Evolutionary conservation across 2,329 filamentous ascomycete genomes (phyloP), one percentile per base, ranked within the genome.

Genomic region (Aspergillus unguis): DNA sequence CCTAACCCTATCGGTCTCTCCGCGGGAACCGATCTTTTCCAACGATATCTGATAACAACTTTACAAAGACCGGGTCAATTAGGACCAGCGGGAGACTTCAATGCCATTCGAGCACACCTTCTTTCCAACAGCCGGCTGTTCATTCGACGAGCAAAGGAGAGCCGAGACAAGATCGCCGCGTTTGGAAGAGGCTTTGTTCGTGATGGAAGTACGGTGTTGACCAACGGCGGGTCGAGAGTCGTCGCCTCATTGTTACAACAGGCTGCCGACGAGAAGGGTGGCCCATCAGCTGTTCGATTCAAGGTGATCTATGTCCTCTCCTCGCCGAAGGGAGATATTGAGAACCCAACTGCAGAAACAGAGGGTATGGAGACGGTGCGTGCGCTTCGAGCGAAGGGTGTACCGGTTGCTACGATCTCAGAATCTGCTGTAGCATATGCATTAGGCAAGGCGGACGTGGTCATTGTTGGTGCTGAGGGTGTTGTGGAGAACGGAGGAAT

Each of bases 401-500:
- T 97, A 3, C 86, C 88, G 0, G 92, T 97, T 3, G 88, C 92
- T 10, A 88, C 86, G 1, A 90, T 97, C 40, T 81, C 84, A 3
- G 84, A 88, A 49, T 84, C 85, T 4, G 87, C 87, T 3, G 84
- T 90, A 6, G 90, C 89, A 32, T 92, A 95, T 68, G 85, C 87
- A 38, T 82, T 97, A 71, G 80, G 82, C 11, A 85, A 84, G 67
- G 86, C 94, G 10, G 84, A 90, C 48, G 82, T 82, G 68, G 79
- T 84, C 17, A 83, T 86, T 58, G 81, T 85, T 1, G 84, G 84
- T 41, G 75, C 84, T 1, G 92, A 97, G 71, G 92, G 91, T 37
- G 90, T 97, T 11, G 90, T 95, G 23, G 90, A 95, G 66, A 95
- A 96, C 67, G 94, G 94, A 45, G 92, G 92, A 35, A 87, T 97